phyloP scores from a whole-genome alignment of 208 protist genomes.

The Trypanosoma lewisi region DNA sequence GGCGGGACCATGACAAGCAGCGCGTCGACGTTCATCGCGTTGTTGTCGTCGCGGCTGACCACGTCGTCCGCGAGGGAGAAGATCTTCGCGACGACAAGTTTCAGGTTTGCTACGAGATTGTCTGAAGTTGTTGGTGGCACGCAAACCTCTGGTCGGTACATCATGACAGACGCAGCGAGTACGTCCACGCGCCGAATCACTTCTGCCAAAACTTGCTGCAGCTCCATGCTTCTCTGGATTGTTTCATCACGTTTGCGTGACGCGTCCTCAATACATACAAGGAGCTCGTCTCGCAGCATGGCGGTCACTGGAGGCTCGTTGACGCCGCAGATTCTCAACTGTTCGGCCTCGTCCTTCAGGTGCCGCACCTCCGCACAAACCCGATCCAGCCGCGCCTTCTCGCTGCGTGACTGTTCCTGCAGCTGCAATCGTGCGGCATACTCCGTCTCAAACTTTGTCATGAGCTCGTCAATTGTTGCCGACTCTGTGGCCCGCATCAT shows the following conservation, averaged over 20 bases:
- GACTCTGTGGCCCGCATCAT: constrained; percentile 90
- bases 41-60: not conserved
- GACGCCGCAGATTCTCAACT: constrained; percentile 15
- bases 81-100: constrained; percentile 47
- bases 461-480: constrained; percentile 32
- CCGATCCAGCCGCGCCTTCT: constrained; percentile 23
- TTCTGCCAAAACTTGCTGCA: constrained; percentile 31
- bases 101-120: constrained; percentile 36
- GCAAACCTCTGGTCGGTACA: constrained; percentile 44
- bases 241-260: constrained; percentile 20
- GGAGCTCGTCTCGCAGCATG: constrained; percentile 42
- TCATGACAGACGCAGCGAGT: constrained; percentile 24
- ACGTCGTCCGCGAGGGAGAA: constrained; percentile 61
- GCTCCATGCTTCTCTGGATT: constrained; percentile 19
- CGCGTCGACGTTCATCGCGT: not conserved
- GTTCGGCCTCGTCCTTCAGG: not conserved
- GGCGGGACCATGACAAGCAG: constrained; percentile 10
- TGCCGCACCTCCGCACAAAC: constrained; percentile 24
- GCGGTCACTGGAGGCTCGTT: constrained; percentile 20
- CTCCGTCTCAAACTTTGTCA: constrained; percentile 46
- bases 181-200: constrained; percentile 38
- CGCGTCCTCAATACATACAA: constrained; percentile 37
- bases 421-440: constrained; percentile 71
- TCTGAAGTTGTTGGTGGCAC: constrained; percentile 25
- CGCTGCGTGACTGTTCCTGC: constrained; percentile 35